Conservation (phyloP, 2,329 filamentous ascomycete species). For the Conoideocrella luteorostrata region DNA sequence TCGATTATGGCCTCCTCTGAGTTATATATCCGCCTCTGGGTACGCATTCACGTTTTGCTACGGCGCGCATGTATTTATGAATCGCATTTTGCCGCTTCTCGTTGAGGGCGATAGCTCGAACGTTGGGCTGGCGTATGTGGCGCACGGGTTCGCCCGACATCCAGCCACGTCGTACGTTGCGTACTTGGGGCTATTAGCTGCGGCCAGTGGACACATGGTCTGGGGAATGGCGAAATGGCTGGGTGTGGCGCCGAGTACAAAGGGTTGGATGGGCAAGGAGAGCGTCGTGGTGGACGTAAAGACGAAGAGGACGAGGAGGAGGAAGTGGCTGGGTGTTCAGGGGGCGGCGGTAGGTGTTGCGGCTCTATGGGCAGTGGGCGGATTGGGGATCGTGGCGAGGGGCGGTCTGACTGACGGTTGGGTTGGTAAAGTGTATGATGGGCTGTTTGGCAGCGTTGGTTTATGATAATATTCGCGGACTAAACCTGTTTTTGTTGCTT, state of each 20-base stretch:
- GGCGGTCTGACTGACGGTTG: slow-evolving; percentile 67
- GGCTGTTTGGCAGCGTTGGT: slow-evolving; percentile 39
- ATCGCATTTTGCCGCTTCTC: slow-evolving; percentile 66
- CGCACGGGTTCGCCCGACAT: slow-evolving; percentile 75
- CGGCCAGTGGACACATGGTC: slow-evolving; percentile 70
- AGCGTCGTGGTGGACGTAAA: slow-evolving; percentile 40
- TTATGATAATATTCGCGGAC: slow-evolving; percentile 21
- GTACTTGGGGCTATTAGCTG: slow-evolving; percentile 60
- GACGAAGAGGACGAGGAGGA: slow-evolving; percentile 49
- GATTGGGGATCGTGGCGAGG: slow-evolving; percentile 68
- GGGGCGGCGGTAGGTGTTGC: slow-evolving; percentile 51
- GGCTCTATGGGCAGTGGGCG: slow-evolving; percentile 73
- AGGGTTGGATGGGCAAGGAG: slow-evolving; percentile 38
- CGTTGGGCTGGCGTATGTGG: slow-evolving; percentile 75
- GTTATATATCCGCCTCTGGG: slow-evolving; percentile 64
- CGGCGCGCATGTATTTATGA: slow-evolving; percentile 65
- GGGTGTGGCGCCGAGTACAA: slow-evolving; percentile 52
- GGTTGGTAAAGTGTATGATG: slow-evolving; percentile 75
- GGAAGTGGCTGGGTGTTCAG: slow-evolving; percentile 68
- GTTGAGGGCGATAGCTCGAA: slow-evolving; percentile 83
- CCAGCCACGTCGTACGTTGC: slow-evolving; percentile 59
- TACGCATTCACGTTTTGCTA: slow-evolving; percentile 63
- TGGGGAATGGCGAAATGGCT: slow-evolving; percentile 86
- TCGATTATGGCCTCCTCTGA: slow-evolving; percentile 61
- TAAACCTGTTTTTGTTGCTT: neutral